phyloP scores from a whole-genome alignment of 1,284 basidiomycete species.

The Rhodotorula glutinis region DNA sequence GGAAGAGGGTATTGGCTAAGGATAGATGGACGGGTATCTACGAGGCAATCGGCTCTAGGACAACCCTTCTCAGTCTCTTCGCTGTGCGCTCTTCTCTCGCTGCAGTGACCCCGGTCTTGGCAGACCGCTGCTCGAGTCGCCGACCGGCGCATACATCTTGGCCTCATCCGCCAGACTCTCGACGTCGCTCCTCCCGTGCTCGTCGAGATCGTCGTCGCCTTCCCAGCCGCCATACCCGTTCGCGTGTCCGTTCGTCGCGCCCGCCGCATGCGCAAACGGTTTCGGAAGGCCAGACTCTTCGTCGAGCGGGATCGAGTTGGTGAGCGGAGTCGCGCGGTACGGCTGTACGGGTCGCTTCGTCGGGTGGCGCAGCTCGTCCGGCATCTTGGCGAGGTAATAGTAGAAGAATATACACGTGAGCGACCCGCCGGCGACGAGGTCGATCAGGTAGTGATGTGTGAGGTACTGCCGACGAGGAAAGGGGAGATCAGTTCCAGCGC shows the following conservation, averaged over 20 bases:
- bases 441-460: slow-evolving; percentile 92
- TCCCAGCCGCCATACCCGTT: slow-evolving; percentile 38
- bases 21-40: too few species aligned
- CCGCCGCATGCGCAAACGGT: slow-evolving; percentile 24
- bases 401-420: slow-evolving; percentile 86
- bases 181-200: background rate
- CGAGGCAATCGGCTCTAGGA: too few species aligned
- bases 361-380: slow-evolving; percentile 33
- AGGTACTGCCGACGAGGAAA: slow-evolving; percentile 59
- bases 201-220: slow-evolving; percentile 16
- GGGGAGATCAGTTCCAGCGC: too few species aligned
- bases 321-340: slow-evolving; percentile 15
- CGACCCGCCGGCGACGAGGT: slow-evolving; percentile 89
- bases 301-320: slow-evolving; percentile 27
- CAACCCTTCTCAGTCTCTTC: too few species aligned
- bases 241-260: slow-evolving; percentile 13
- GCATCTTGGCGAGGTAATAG: slow-evolving; percentile 54
- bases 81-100: too few species aligned
- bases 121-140: background rate
- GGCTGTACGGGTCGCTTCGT: slow-evolving; percentile 16
- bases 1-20: too few species aligned
- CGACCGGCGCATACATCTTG: background rate
- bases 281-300: slow-evolving; percentile 27
- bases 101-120: too few species aligned
- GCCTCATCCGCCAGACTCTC: slow-evolving; percentile 3